phyloP scores from a whole-genome alignment of 2,329 filamentous ascomycete species.

The Penicillium sp. region DNA sequence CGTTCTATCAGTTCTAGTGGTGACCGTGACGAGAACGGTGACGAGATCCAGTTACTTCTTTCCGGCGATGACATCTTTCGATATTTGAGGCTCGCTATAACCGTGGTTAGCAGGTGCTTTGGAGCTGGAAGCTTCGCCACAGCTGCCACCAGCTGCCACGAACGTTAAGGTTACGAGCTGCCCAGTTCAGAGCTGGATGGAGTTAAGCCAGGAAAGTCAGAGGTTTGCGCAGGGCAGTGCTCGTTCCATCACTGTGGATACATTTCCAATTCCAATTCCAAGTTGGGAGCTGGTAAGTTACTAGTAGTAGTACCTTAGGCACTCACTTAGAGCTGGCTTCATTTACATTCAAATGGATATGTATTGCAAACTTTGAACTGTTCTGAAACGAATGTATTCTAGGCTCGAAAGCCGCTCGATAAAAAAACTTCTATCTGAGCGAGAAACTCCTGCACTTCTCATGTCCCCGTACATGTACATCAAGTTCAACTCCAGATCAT shows the following conservation, averaged over 20 bases:
- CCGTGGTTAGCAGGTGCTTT: neutral
- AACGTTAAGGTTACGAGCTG: neutral
- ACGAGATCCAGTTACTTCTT: neutral
- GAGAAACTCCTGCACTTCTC: slow-evolving; percentile 6
- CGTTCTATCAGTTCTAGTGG: neutral
- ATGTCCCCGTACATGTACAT: slow-evolving; percentile 10
- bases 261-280: no score
- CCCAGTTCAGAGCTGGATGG: no score
- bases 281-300: no score
- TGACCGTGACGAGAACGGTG: neutral
- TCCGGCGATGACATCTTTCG: neutral
- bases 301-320: no score
- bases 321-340: no score
- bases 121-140: neutral
- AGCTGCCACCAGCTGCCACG: neutral
- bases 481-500: slow-evolving; percentile 9
- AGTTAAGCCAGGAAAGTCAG: no score
- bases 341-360: no score
- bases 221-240: no score
- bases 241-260: no score
- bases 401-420: neutral
- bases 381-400: slow-evolving; percentile 3
- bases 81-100: neutral
- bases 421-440: slow-evolving; percentile 3
- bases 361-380: no score